Base-by-base conservation (phyloP, 352 stramenopile species). In the Globisporangium solare region DNA sequence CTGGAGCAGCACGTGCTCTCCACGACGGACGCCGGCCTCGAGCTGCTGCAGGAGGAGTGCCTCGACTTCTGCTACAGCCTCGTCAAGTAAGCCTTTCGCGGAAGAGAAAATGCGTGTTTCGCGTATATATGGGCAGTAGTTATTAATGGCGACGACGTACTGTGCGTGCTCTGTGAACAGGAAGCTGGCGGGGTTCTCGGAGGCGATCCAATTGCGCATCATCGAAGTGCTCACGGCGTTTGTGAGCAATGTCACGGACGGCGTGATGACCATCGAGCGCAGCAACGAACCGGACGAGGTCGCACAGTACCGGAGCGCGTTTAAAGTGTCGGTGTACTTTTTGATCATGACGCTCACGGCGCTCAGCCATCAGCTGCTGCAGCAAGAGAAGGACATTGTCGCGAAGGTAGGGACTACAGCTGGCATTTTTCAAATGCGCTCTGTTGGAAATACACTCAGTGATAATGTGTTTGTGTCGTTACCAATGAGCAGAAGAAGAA, bases 61-160 rank as follows among this genome's bases (percentile, higher is more conserved):
- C 74, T 92, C 54, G 82, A 92, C 58, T 51, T 89, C 21, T 75
- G 68, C 51, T 90, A 92, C 67, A 89, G 77, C 54, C 65, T 92
- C 58, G 74, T 89, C 45, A 89, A 88, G 75, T 86, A 46, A 41
- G 56, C 60, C 6, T 5, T 42, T n/a, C 20, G n/a, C 43, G 5
- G 20, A 8, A 8, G 10, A 42, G 20, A 24, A n/a, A 13, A 37
- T 57, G 1, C n/a, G 3, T 46, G 0, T 12, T 43, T 18, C 7
- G 27, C 14, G 5, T 42, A 6, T 17, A 15, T n/a, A n/a, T 47
- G 22, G 27, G 7, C 27, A 8, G 5, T 35, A 35, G 3, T 35
- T n/a, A n/a, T n/a, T n/a, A n/a, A n/a, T n/a, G n/a, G n/a, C n/a
- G 27, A 35, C 27, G 27, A 1, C 27, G 27, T 8, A 35, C 4